A percentile compares a stretch with the other conserved stretches of the same genome.
Evolutionary conservation across 2,329 filamentous ascomycete species (phyloP).

Genomic region (Neofusicoccum cordaticola): DNA sequence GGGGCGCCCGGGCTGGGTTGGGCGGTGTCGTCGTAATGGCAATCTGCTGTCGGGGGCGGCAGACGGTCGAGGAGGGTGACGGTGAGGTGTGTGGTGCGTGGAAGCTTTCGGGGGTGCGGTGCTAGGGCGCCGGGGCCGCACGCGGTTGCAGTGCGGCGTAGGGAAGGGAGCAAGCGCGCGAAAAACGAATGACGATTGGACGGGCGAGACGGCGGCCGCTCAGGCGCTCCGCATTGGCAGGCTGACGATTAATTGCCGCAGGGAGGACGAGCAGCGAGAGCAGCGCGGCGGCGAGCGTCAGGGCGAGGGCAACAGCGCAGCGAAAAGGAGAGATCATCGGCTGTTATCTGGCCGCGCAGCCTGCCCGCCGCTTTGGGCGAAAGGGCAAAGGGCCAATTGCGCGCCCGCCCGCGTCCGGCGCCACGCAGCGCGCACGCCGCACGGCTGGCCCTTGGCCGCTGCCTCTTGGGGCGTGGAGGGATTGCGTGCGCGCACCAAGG

Average conservation of each 20-base stretch:
- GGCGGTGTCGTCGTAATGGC: constrained; percentile 16
- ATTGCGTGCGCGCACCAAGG: constrained; percentile 6
- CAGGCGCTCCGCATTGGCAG: constrained; percentile 14
- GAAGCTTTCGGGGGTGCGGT: constrained; percentile 15
- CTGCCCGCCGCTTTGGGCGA: constrained; percentile 13
- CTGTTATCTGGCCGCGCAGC: constrained; percentile 15
- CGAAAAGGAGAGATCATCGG: constrained; percentile 14
- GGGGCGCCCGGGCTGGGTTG: constrained; percentile 11
- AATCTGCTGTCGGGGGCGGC: constrained; percentile 15
- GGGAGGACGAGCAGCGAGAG: background rate
- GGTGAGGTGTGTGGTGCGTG: constrained; percentile 13
- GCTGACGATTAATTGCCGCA: constrained; percentile 12
- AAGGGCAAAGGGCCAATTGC: background rate
- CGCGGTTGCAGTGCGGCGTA: constrained; percentile 11
- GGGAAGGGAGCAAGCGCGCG: constrained; percentile 12
- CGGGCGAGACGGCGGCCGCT: background rate
- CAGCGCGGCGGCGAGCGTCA: background rate
- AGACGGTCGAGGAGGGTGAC: constrained; percentile 14
- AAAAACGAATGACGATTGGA: constrained; percentile 14
- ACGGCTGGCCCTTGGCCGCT: background rate
- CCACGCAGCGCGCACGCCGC: constrained; percentile 1
- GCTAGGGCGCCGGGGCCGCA: constrained; percentile 15
- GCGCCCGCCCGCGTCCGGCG: constrained; percentile 12
- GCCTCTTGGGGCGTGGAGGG: background rate
- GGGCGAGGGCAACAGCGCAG: background rate